A percentile compares a stretch with the other conserved stretches of the same genome.
phyloP scores from a whole-genome alignment of 345 rosid genomes.

The Linum tenue region DNA sequence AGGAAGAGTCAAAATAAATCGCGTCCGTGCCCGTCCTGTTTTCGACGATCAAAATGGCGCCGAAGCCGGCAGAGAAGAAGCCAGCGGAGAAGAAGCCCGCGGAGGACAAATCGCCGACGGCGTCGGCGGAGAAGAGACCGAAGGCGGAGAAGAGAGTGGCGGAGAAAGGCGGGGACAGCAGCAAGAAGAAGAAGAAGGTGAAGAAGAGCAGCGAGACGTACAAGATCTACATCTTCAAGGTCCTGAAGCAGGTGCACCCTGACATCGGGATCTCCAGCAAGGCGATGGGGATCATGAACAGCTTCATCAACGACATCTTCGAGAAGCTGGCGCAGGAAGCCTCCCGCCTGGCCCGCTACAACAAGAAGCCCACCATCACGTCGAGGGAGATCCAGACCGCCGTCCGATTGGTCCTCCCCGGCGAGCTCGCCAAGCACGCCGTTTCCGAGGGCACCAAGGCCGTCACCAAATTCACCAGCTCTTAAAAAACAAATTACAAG shows the following conservation, averaged over 20 bases:
- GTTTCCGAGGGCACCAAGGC: not conserved
- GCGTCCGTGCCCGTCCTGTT: not conserved
- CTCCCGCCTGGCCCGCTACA: not conserved
- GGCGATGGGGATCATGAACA: not conserved
- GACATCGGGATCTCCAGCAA: not conserved
- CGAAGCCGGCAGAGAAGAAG: not conserved
- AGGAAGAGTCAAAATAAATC: no score
- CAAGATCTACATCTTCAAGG: not conserved
- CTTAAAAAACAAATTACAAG: not conserved
- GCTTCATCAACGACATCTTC: not conserved
- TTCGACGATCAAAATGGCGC: not conserved
- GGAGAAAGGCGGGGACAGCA: not conserved
- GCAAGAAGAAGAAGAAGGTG: not conserved
- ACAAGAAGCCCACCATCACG: not conserved
- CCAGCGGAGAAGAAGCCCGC: not conserved
- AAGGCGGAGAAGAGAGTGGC: not conserved
- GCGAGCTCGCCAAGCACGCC: not conserved
- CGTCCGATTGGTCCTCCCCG: not conserved
- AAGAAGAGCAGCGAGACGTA: not conserved
- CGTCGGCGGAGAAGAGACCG: not conserved
- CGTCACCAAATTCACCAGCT: not conserved
- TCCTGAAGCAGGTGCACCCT: not conserved
- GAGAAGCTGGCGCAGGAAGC: not conserved
- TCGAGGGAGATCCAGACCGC: not conserved
- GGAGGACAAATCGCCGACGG: not conserved